Evolutionary conservation across 2,329 filamentous ascomycete genomes (phyloP), one percentile per base, ranked within the genome.

Genomic region (Pseudogymnoascus destructans): DNA sequence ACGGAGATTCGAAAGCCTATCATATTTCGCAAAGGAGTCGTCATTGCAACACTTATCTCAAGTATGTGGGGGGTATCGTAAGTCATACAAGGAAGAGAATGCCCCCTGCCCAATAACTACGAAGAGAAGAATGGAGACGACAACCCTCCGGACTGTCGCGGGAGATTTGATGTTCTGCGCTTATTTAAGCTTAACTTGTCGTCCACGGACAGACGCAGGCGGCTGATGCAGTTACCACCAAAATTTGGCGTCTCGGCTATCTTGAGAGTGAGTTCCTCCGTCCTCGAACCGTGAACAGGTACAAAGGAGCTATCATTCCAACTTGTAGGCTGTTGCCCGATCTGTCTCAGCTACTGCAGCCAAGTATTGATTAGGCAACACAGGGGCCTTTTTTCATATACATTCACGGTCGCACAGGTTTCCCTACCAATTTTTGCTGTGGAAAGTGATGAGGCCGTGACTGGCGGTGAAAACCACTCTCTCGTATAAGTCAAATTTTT

Each of bases 161-260:
- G 42, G 42, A 52, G 42, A 52, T 52, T 52, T 52, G 42, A 52
- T 52, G 42, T 52, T 52, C 42, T 52, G 42, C 42, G 42, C 42
- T 52, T 52, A 52, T 52, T 52, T 52, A 52, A 52, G 42, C 42
- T 52, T 52, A 52, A 52, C 42, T 52, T 52, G 42, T 17, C n/a
- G 6, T 52, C 42, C 23, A 52, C 42, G 42, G 42, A 30, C 42
- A 4, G 7, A 30, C 5, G 23, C 42, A 52, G n/a, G 42, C 42
- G 42, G 42, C 42, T 52, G 42, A 52, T 52, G 7, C 23, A 17
- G 2, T 52, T 10, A 30, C 42, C 23, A 52, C 42, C 42, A 52
- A 4, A 52, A 52, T 52, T 30, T 6, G 23, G 42, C n/a, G 23
- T 27, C 42, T 52, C 42, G 42, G 42, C 42, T 52, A 52, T 52